Evolutionary conservation across 2,329 filamentous ascomycete genomes (phyloP).

Genomic region (Diplodia intermedia): DNA sequence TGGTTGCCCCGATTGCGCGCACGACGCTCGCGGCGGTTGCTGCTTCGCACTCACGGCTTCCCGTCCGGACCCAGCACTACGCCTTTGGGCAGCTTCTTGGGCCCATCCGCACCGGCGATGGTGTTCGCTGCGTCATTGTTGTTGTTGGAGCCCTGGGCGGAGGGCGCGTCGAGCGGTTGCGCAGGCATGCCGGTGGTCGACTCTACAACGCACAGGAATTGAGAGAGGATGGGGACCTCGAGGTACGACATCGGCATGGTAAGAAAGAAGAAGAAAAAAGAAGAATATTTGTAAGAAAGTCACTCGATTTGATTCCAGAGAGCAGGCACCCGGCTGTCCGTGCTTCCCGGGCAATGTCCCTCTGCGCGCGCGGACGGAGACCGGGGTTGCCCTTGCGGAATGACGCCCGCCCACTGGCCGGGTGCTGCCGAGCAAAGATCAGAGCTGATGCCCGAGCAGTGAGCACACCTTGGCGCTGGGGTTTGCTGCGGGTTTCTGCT

Average conservation of each 20-base stretch:
- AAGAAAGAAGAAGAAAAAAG: background rate
- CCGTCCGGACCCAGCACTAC: conserved; percentile 80
- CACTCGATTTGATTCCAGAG: conserved; percentile 5
- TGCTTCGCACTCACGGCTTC: conserved; percentile 71
- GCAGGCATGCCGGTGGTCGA: conserved; percentile 47
- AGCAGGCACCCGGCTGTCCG: conserved; percentile 10
- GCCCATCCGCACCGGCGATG: conserved; percentile 37
- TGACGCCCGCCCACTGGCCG: background rate
- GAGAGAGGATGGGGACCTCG: conserved; percentile 48
- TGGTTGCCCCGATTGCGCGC: too few relatives aligned
- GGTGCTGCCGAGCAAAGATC: conserved; percentile 18
- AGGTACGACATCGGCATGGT: conserved; percentile 45
- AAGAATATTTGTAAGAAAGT: conserved; percentile 21
- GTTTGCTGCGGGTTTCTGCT: background rate
- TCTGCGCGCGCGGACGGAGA: conserved; percentile 1
- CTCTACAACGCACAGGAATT: conserved; percentile 49
- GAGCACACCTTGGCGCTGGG: background rate
- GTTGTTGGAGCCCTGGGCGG: conserved; percentile 34
- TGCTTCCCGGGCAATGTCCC: background rate
- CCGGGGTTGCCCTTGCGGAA: conserved; percentile 4
- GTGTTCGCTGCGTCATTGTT: conserved; percentile 31
- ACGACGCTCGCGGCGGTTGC: background rate
- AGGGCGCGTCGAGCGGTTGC: conserved; percentile 45
- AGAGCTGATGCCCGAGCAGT: conserved; percentile 6
- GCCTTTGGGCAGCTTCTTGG: conserved; percentile 70